These are phyloP conservation scores for Boletus patriciae DNA, from an alignment of 768 basidiomycete species.

Conservation along the genomic window DNA sequence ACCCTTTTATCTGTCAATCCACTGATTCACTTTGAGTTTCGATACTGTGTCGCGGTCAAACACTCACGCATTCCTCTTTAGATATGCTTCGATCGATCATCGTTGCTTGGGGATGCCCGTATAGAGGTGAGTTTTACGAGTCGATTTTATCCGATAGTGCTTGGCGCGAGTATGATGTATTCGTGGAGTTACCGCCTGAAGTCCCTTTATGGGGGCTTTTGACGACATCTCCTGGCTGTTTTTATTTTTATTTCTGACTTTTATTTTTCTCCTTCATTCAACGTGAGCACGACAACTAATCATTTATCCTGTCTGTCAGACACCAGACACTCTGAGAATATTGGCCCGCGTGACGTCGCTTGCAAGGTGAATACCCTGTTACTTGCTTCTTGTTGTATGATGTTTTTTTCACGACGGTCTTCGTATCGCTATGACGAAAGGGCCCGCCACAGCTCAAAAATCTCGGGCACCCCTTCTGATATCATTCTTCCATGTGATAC, in stretches of 20 bases:
- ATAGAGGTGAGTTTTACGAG: constrained; percentile 5
- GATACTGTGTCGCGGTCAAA: not conserved
- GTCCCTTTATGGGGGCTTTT: constrained; percentile 39
- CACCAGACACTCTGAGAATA: too few relatives aligned
- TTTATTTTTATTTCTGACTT: constrained; percentile 57
- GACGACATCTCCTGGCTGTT: constrained; percentile 84
- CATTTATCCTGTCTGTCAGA: not conserved
- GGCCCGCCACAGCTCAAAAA: constrained; percentile 89
- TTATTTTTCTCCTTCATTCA: not conserved
- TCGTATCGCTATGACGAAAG: constrained; percentile 84
- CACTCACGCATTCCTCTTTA: constrained; percentile 1
- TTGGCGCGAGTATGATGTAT: constrained; percentile 17
- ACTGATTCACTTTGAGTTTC: constrained; percentile 46
- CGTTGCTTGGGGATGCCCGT: not conserved
- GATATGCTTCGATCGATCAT: not conserved
- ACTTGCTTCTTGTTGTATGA: constrained; percentile 1
- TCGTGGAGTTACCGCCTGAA: constrained; percentile 89
- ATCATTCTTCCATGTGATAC: constrained; percentile 4
- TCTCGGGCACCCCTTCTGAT: constrained; percentile 79
- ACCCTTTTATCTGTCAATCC: constrained; percentile 55
- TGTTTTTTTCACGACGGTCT: constrained; percentile 79
- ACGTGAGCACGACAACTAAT: not conserved
- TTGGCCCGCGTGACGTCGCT: too few relatives aligned
- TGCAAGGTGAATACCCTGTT: constrained; percentile 10
- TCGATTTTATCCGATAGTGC: not conserved